Evolutionary conservation across 305 asterid genomes (phyloP).

Genomic region (Solanum aculeatissimum): DNA sequence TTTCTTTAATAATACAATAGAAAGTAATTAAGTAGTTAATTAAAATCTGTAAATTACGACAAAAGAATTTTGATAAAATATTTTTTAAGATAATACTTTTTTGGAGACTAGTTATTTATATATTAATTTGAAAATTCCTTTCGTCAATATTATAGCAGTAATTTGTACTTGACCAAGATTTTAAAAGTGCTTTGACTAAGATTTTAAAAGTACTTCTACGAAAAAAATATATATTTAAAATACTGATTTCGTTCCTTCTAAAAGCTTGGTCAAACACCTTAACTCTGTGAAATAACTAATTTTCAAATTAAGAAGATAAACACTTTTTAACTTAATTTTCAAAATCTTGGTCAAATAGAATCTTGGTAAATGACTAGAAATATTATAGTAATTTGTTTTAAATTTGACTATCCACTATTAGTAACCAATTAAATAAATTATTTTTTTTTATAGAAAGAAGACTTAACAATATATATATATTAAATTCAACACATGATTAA

Average conservation of each 20-base stretch:
- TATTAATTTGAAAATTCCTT: neutral
- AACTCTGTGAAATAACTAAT: too few species aligned
- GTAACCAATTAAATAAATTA: neutral
- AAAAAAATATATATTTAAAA: neutral
- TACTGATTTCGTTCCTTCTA: neutral
- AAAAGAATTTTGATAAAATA: neutral
- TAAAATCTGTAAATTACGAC: neutral
- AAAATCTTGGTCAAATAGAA: neutral
- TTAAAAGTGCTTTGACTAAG: neutral
- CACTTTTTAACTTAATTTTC: neutral
- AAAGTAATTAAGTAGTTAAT: neutral
- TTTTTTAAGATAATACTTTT: neutral
- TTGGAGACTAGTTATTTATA: neutral
- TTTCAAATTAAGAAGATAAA: neutral
- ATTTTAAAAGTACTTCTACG: neutral
- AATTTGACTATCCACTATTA: neutral
- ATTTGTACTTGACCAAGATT: neutral
- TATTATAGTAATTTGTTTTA: neutral
- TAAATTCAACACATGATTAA: neutral
- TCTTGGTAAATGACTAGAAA: neutral
- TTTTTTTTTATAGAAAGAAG: neutral
- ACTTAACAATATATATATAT: neutral
- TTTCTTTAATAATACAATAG: neutral
- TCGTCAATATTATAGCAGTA: neutral
- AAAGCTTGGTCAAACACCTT: neutral